Conservation (phyloP, 768 basidiomycete genomes). For the Lactifluus pinguis region DNA sequence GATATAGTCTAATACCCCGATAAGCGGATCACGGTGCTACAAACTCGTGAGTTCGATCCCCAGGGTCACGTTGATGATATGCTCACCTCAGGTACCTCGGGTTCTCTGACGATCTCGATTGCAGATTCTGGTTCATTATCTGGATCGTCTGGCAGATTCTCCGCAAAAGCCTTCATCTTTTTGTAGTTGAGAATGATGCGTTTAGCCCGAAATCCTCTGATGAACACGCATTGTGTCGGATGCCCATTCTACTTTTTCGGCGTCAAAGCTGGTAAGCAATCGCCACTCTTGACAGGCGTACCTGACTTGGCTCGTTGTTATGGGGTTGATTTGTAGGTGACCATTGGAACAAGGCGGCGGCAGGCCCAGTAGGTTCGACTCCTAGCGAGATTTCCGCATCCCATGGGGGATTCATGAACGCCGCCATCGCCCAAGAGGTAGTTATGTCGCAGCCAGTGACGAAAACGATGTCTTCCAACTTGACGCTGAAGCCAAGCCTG, state of each 20-base stretch:
- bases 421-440: slow-evolving; percentile 17
- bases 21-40: slow-evolving; percentile 12
- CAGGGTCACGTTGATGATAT: neutral
- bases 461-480: slow-evolving; percentile 15
- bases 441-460: slow-evolving; percentile 19
- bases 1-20: slow-evolving; percentile 11
- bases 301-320: neutral
- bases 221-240: slow-evolving; percentile 10
- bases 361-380: neutral
- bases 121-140: slow-evolving; percentile 9
- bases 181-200: slow-evolving; percentile 8
- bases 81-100: slow-evolving; percentile 6
- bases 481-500: neutral
- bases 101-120: slow-evolving; percentile 6
- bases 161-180: slow-evolving; percentile 4
- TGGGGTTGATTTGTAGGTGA: neutral
- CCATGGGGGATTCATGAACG: slow-evolving; percentile 4
- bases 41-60: neutral
- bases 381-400: slow-evolving; percentile 3
- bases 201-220: slow-evolving; percentile 16
- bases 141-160: neutral
- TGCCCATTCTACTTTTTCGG: neutral
- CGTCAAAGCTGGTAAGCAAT: neutral
- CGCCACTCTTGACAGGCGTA: neutral
- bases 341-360: slow-evolving; percentile 4